Conservation (phyloP, 2,329 filamentous ascomycete genomes). For the Diplodia mutila region DNA sequence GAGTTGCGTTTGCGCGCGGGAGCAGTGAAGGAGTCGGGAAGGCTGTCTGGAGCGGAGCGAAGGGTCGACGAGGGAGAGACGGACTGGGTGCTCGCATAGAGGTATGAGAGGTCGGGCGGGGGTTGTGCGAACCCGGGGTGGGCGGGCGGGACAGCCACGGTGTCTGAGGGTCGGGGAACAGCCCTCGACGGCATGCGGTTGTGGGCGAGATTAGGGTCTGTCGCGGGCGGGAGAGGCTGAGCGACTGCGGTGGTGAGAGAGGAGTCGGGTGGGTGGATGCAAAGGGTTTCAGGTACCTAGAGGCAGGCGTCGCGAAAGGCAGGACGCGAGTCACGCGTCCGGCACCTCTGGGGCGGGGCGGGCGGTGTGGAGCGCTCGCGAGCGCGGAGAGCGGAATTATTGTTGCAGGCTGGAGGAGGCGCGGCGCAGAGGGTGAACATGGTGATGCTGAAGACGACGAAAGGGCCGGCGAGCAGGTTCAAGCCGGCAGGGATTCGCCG, state of each 20-base stretch:
- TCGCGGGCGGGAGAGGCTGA: neutral
- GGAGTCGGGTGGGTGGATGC: neutral
- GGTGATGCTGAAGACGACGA: neutral
- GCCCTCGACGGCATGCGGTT: neutral
- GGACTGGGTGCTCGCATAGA: slow-evolving; percentile 29
- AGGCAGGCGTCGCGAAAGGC: slow-evolving; percentile 5
- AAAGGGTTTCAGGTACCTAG: slow-evolving; percentile 18
- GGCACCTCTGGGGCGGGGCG: slow-evolving; percentile 4
- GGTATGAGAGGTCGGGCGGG: slow-evolving; percentile 31
- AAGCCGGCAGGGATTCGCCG: slow-evolving; percentile 4
- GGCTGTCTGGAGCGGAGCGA: slow-evolving; percentile 27
- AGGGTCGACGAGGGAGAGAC: slow-evolving; percentile 28
- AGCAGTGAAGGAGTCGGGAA: slow-evolving; percentile 27
- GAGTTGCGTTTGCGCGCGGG: slow-evolving; percentile 17
- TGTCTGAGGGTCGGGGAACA: slow-evolving; percentile 27
- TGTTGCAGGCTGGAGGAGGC: neutral
- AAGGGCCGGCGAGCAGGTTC: slow-evolving; percentile 6
- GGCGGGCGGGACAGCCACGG: slow-evolving; percentile 39
- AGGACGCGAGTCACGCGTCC: slow-evolving; percentile 1
- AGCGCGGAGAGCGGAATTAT: neutral
- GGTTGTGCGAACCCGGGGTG: slow-evolving; percentile 30
- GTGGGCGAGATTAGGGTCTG: no score
- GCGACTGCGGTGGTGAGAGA: neutral
- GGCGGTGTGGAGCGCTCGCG: slow-evolving; percentile 3
- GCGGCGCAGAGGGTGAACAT: slow-evolving; percentile 1